phyloP scores from a whole-genome alignment of 2,329 filamentous ascomycete species.

The Cladosporium velox region DNA sequence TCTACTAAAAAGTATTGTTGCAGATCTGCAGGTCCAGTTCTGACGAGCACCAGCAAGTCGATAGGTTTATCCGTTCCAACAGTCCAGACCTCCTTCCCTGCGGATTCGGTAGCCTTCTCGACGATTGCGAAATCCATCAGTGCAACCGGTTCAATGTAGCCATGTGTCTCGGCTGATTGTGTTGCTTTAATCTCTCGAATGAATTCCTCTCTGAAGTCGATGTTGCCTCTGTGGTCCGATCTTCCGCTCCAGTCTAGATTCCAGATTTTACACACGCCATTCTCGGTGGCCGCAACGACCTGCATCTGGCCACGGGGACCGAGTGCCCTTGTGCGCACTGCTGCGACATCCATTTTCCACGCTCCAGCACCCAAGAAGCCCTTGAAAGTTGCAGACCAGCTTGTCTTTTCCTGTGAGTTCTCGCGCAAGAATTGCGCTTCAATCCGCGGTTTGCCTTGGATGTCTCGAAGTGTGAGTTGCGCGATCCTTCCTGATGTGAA shows the following conservation, averaged over 20 bases:
- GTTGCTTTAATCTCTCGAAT: constrained; percentile 61
- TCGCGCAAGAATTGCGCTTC: constrained; percentile 74
- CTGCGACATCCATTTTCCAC: constrained; percentile 75
- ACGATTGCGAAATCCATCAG: constrained; percentile 75
- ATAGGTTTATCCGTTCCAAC: constrained; percentile 30
- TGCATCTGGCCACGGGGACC: constrained; percentile 79
- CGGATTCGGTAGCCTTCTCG: constrained; percentile 42
- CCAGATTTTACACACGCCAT: constrained; percentile 81
- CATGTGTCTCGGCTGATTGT: constrained; percentile 49
- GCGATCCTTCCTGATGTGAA: constrained; percentile 85
- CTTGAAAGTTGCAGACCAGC: constrained; percentile 79
- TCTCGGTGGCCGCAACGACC: constrained; percentile 74
- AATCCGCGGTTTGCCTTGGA: constrained; percentile 81
- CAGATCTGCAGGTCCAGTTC: constrained; percentile 36
- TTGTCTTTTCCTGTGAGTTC: constrained; percentile 57
- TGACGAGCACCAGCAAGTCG: constrained; percentile 35
- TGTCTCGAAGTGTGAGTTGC: constrained; percentile 82
- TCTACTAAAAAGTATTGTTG: constrained; percentile 76
- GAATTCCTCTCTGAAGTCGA: constrained; percentile 68
- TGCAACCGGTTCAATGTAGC: constrained; percentile 30
- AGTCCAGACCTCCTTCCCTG: constrained; percentile 28
- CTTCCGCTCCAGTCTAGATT: constrained; percentile 85
- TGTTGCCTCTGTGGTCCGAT: constrained; percentile 70
- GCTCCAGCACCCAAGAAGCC: constrained; percentile 71
- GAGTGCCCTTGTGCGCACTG: constrained; percentile 73